Evolutionary conservation across 768 basidiomycete species (phyloP).

Genomic region (Boletus reticuloceps): DNA sequence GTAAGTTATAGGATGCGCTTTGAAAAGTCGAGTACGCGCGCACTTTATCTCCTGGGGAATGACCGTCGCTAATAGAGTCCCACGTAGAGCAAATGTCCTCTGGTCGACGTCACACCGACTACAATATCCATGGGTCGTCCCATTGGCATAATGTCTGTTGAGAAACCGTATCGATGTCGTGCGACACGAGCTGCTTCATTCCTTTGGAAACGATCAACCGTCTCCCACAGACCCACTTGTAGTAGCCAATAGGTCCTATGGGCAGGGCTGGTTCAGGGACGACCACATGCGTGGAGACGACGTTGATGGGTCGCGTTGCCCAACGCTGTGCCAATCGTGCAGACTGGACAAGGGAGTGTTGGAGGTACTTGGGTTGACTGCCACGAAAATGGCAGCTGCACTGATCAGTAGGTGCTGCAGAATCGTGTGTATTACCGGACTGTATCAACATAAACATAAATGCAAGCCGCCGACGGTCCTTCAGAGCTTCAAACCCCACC

Average conservation of each 20-base stretch:
- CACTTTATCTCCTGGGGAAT: background rate
- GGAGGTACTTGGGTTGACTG: background rate
- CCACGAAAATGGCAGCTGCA: background rate
- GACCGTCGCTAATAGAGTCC: background rate
- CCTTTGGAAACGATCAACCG: background rate
- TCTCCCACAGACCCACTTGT: background rate
- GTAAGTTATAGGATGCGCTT: background rate
- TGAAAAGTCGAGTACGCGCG: background rate
- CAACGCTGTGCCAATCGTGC: background rate
- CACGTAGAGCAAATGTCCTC: background rate
- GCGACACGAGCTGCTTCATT: background rate
- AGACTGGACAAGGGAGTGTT: background rate
- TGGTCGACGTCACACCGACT: background rate
- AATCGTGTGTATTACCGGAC: slow-evolving; percentile 1
- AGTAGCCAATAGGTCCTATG: no score
- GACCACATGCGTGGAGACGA: no score
- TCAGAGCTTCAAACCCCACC: slow-evolving; percentile 19
- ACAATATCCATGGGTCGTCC: background rate
- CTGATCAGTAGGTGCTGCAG: background rate
- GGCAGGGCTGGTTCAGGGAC: no score
- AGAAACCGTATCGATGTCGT: background rate
- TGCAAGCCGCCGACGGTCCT: background rate
- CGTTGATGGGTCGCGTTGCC: background rate
- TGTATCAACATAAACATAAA: background rate
- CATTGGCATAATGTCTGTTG: background rate